A percentile compares a stretch with the other conserved stretches of the same genome.
These are phyloP conservation scores for Acmispon strigosus DNA, from an alignment of 306 rosid species.

Conservation along the genomic window DNA sequence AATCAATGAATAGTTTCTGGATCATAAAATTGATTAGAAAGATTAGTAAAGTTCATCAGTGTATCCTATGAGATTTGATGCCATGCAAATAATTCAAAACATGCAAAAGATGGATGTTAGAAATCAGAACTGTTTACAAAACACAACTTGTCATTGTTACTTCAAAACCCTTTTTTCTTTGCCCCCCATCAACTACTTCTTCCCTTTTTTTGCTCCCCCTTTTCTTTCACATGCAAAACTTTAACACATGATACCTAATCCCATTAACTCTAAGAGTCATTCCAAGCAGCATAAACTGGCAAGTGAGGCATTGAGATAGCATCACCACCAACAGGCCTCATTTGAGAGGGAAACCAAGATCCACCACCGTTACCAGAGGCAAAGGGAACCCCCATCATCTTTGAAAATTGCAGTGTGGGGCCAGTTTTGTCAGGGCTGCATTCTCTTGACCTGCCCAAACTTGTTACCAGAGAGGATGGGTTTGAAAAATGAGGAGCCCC, in stretches of 20 bases:
- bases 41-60: too few species aligned
- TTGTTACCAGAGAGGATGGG: conserved; percentile 61
- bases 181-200: not conserved
- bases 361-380: conserved; percentile 16
- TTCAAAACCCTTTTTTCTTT: not conserved
- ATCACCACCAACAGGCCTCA: conserved; percentile 25
- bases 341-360: conserved; percentile 53
- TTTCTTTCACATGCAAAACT: conserved; percentile 20
- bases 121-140: too few species aligned
- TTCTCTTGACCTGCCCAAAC: conserved; percentile 76
- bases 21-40: too few species aligned
- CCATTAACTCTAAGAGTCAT: conserved; percentile 32
- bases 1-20: too few species aligned
- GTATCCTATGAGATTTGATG: too few species aligned
- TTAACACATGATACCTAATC: conserved; percentile 2
- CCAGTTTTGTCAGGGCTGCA: conserved; percentile 60
- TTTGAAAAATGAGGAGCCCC: conserved; percentile 65
- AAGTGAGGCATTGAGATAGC: conserved; percentile 54
- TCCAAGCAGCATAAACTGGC: conserved; percentile 81
- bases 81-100: too few species aligned
- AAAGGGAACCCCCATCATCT: conserved; percentile 27
- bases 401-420: conserved; percentile 37
- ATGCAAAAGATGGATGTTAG: too few species aligned
- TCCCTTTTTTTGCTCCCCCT: not conserved
- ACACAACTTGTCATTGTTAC: conserved; percentile 1